Base-by-base conservation (phyloP, 2,329 filamentous ascomycete genomes). In the Cordyceps cicadae region DNA sequence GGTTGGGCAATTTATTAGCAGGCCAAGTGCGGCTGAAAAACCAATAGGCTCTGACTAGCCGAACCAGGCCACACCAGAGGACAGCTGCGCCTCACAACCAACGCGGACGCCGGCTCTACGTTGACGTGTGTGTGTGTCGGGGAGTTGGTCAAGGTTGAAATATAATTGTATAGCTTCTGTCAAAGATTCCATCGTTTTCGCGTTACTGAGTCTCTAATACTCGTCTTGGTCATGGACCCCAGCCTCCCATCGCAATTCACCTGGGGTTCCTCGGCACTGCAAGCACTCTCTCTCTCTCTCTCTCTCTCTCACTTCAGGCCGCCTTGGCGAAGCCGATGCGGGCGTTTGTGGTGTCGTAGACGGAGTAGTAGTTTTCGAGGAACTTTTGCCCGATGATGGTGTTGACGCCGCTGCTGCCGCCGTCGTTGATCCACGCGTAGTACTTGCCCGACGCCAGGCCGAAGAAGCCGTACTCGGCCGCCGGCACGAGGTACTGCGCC, bases 301-400 rank as follows among this genome's bases (percentile, higher is more conserved):
- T n/a, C n/a, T n/a, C n/a, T n/a, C n/a, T n/a, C n/a, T n/a, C n/a
- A n/a, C n/a, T n/a, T n/a, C 50, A 64, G 39, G 54, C 57, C 21
- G 60, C 64, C 24, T 65, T 68, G 32, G 66, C 64, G 24, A 71
- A 66, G 41, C 64, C 63, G 19, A 67, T 66, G 26, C 63, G 62
- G 21, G 54, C 15, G 37, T 64, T 64, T 51, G 62, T 64, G 32
- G 63, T 64, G 66, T 70, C 68, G 43, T 63, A 69, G 37, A 69
- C 68, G 32, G 68, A 66, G 62, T 70, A 70, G 62, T 69, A 70
- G 58, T 69, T 64, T 63, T 70, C 67, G 39, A 70, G 62, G 63
- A 70, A 70, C 66, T 70, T 70, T 48, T 69, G 67, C 34, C 68
- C 67, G 54, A 70, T 67, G 43, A 70, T 67, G 19, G 64, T 67